phyloP scores from a whole-genome alignment of 805 yeast genomes.

The Middelhovenomyces tepae region DNA sequence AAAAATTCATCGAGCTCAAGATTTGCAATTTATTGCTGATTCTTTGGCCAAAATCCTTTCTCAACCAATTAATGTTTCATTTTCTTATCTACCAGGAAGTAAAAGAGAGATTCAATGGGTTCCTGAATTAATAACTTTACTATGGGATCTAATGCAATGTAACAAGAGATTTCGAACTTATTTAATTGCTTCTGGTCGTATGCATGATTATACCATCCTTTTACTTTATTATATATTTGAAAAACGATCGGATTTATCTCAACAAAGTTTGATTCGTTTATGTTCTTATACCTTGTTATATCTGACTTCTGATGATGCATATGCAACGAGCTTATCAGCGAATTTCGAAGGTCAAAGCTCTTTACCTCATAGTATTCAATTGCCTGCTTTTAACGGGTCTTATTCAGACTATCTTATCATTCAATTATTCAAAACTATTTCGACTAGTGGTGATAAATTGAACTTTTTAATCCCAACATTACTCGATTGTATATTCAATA shows the following conservation, averaged over 20 bases:
- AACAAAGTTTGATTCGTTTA: constrained; percentile 23
- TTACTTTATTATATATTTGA: constrained; percentile 50
- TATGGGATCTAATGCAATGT: constrained; percentile 73
- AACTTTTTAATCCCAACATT: constrained; percentile 20
- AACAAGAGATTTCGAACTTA: constrained; percentile 38
- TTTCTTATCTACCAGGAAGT: constrained; percentile 24
- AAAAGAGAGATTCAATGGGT: constrained; percentile 33
- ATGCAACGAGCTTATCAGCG: constrained; percentile 17
- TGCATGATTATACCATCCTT: constrained; percentile 45
- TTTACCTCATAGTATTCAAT: constrained; percentile 21
- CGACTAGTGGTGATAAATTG: constrained; percentile 14
- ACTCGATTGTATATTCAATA: constrained; percentile 22
- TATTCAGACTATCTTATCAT: constrained; percentile 26
- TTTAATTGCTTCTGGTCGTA: constrained; percentile 36
- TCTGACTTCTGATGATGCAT: constrained; percentile 22
- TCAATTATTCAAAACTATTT: constrained; percentile 12
- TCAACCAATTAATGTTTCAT: constrained; percentile 31
- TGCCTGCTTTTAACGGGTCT: constrained; percentile 19
- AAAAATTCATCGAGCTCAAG: constrained; percentile 26
- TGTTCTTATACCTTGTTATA: constrained; percentile 25
- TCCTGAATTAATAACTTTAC: constrained; percentile 48
- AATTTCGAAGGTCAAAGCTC: constrained; percentile 21
- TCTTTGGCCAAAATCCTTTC: constrained; percentile 24
- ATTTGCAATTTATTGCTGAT: constrained; percentile 27
- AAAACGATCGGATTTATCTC: constrained; percentile 29